These are phyloP conservation scores for Colletotrichum tropicale DNA, from an alignment of 2,329 filamentous ascomycete genomes.

Conservation along the genomic window DNA sequence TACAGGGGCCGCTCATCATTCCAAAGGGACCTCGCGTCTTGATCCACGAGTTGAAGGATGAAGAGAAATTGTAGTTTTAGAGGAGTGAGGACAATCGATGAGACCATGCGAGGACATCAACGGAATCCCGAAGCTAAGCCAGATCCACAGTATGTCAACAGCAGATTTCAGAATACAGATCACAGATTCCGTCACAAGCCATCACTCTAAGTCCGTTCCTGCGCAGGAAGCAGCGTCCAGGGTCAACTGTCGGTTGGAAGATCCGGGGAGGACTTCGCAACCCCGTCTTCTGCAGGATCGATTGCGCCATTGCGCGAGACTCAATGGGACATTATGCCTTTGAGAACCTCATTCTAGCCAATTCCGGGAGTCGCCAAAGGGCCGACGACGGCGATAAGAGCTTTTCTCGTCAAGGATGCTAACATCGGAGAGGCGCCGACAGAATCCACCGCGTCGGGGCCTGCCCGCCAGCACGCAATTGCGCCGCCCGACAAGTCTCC, in stretches of 20 bases:
- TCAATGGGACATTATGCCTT: rapidly evolving
- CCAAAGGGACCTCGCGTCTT: constrained; percentile 23
- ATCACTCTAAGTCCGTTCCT: not conserved
- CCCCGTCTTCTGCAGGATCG: not conserved
- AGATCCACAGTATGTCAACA: not conserved
- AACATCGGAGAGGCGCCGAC: constrained; percentile 1
- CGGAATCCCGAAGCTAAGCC: rapidly evolving
- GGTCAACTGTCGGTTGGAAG: not conserved
- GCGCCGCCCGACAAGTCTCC: not conserved
- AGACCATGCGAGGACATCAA: rapidly evolving
- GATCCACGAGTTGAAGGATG: not conserved
- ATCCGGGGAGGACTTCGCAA: not conserved
- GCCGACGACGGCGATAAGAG: not conserved
- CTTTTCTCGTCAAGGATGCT: not conserved
- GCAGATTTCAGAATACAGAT: not conserved
- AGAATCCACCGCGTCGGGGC: not conserved
- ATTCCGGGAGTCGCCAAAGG: not conserved
- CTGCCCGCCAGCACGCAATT: not conserved
- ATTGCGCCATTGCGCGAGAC: not conserved
- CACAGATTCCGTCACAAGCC: not conserved
- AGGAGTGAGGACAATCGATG: too few species aligned
- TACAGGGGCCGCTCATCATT: constrained; percentile 30
- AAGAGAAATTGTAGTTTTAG: not conserved
- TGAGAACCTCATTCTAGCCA: not conserved
- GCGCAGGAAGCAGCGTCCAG: rapidly evolving